Conservation (phyloP, 805 yeast genomes). For the Spathaspora hagerdaliae region DNA sequence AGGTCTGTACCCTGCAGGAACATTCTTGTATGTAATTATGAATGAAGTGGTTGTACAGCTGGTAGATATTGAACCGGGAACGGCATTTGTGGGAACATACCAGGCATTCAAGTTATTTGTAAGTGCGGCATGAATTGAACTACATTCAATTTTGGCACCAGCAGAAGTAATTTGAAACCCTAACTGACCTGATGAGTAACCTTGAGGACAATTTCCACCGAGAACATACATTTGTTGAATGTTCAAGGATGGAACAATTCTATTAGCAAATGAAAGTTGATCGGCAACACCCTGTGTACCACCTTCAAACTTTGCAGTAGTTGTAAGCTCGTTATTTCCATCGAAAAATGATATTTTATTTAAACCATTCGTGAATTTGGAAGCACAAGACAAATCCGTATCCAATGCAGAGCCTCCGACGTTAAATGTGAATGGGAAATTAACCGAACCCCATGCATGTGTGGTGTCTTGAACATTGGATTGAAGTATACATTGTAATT, state of each 20-base stretch:
- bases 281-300: no score
- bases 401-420: slow-evolving; percentile 10
- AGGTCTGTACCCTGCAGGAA: slow-evolving; percentile 28
- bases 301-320: not conserved
- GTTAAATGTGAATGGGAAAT: no score
- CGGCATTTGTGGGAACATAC: slow-evolving; percentile 12
- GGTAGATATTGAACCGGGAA: slow-evolving; percentile 1
- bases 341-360: slow-evolving; percentile 13
- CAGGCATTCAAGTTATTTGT: slow-evolving; percentile 19
- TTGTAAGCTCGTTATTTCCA: slow-evolving; percentile 2
- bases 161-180: slow-evolving; percentile 12
- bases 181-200: slow-evolving; percentile 17
- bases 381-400: slow-evolving; percentile 12
- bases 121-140: slow-evolving; percentile 14
- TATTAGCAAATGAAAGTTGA: not conserved
- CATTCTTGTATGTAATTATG: slow-evolving; percentile 11
- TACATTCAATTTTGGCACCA: slow-evolving; percentile 16
- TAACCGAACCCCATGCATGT: no score
- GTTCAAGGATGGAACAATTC: slow-evolving; percentile 11
- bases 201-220: slow-evolving; percentile 16
- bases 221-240: slow-evolving; percentile 9
- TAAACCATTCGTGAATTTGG: slow-evolving; percentile 8
- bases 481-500: slow-evolving; percentile 6
- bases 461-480: not conserved
- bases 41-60: slow-evolving; percentile 11